Evolutionary conservation across 129 eudicot species (phyloP).

Genomic region (Flaveria robusta): DNA sequence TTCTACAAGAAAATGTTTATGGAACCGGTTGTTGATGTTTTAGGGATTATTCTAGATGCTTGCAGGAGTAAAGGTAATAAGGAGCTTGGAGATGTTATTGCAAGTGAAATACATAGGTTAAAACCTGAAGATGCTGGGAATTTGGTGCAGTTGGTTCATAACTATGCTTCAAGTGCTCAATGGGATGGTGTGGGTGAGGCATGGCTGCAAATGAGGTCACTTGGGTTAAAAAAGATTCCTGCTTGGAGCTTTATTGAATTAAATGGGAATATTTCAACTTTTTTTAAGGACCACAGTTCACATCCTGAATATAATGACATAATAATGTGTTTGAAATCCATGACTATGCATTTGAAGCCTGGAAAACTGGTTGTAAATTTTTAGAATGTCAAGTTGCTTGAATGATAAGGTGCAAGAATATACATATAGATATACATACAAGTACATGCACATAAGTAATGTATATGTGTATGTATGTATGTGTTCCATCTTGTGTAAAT

Average conservation of each 20-base stretch:
- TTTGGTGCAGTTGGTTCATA: slow-evolving; percentile 78
- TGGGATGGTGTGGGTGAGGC: slow-evolving; percentile 92
- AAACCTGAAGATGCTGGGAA: slow-evolving; percentile 67
- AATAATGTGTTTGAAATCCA: slow-evolving; percentile 45
- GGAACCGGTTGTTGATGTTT: slow-evolving; percentile 63
- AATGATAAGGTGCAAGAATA: slow-evolving; percentile 17
- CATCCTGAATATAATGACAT: slow-evolving; percentile 65
- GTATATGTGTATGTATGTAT: slow-evolving; percentile 3
- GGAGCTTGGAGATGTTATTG: slow-evolving; percentile 56
- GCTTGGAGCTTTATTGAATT: slow-evolving; percentile 91
- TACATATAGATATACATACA: neutral
- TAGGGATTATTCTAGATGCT: slow-evolving; percentile 90
- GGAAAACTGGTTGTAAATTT: slow-evolving; percentile 20
- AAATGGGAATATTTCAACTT: slow-evolving; percentile 67
- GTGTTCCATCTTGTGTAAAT: neutral
- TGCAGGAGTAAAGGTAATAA: slow-evolving; percentile 52
- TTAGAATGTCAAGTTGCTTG: slow-evolving; percentile 24
- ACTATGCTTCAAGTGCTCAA: slow-evolving; percentile 66
- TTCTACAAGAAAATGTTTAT: slow-evolving; percentile 55
- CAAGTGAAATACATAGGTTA: slow-evolving; percentile 49
- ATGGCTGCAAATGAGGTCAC: slow-evolving; percentile 82
- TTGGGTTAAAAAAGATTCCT: slow-evolving; percentile 77
- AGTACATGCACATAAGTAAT: slow-evolving; percentile 6
- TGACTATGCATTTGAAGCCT: slow-evolving; percentile 32
- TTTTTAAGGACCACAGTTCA: slow-evolving; percentile 62